phyloP scores from a whole-genome alignment of 164 flowering plant genomes.

The Tinospora cordifolia region DNA sequence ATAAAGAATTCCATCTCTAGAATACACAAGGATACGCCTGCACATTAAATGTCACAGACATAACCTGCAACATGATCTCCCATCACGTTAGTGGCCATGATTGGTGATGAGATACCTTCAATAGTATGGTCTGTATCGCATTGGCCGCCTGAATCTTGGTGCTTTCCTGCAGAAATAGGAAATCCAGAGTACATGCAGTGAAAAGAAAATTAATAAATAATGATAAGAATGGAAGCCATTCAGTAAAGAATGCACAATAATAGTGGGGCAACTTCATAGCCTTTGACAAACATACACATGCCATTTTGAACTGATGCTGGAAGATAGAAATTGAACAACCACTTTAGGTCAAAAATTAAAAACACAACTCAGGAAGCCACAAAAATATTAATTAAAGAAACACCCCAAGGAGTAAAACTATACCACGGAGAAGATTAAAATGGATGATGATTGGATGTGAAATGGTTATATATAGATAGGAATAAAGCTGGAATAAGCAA shows the following conservation, averaged over 20 bases:
- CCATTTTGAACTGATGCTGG: not conserved
- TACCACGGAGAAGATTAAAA: too few relatives aligned
- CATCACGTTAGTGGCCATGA: constrained; percentile 1
- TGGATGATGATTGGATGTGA: too few relatives aligned
- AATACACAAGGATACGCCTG: not conserved
- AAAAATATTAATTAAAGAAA: too few relatives aligned
- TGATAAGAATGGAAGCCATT: not conserved
- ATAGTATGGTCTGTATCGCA: constrained; percentile 58
- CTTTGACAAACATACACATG: not conserved
- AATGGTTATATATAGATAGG: too few relatives aligned
- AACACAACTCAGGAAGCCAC: too few relatives aligned
- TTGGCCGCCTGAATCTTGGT: constrained; percentile 65
- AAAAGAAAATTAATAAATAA: too few relatives aligned
- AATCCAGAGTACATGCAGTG: not conserved
- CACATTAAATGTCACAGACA: not conserved
- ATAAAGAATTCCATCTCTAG: not conserved
- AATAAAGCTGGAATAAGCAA: too few relatives aligned
- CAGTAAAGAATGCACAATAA: not conserved
- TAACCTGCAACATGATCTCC: not conserved
- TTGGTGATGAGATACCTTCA: constrained; percentile 14
- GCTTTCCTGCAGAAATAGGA: constrained; percentile 36
- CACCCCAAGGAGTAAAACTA: too few relatives aligned
- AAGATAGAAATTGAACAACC: not conserved
- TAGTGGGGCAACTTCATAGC: not conserved
- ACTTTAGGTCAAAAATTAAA: not conserved